Evolutionary conservation across 306 rosid genomes (phyloP).

Genomic region (Vachellia pachyceras): DNA sequence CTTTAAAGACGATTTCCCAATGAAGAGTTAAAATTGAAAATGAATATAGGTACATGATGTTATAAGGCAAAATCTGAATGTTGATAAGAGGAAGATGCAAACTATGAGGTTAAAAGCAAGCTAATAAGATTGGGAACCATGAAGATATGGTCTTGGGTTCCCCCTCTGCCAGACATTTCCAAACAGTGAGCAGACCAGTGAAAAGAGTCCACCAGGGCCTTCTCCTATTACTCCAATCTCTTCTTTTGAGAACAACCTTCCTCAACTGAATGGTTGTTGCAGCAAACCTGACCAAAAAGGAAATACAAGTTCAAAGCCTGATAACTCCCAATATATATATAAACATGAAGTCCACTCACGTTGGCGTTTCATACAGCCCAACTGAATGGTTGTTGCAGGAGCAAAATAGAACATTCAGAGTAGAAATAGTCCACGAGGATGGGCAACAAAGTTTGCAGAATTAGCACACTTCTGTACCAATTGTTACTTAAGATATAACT

Average conservation of each 20-base stretch:
- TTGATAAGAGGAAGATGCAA: background rate
- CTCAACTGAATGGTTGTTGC: too few species aligned
- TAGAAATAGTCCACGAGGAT: too few species aligned
- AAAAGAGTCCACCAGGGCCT: conserved; percentile 46
- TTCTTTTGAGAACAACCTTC: conserved; percentile 46
- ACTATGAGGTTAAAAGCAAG: too few species aligned
- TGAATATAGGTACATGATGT: background rate
- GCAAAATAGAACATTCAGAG: conserved; percentile 35
- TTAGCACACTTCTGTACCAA: too few species aligned
- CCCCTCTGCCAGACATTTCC: conserved; percentile 23
- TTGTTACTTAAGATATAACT: too few species aligned
- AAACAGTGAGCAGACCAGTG: conserved; percentile 45
- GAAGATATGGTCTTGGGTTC: background rate
- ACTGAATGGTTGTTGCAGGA: conserved; percentile 51
- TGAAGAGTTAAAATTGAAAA: background rate
- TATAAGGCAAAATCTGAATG: background rate
- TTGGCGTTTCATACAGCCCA: conserved; percentile 52
- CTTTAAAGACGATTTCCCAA: too few species aligned
- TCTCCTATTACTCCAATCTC: conserved; percentile 30
- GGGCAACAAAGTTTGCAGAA: too few species aligned
- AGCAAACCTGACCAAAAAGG: conserved; percentile 36
- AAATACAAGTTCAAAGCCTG: too few species aligned
- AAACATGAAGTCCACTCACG: conserved; percentile 35
- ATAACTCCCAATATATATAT: too few species aligned
- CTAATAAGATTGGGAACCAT: background rate